Percentiles rank a stretch among this genome's conserved stretches.
phyloP scores from a whole-genome alignment of 2,329 filamentous ascomycete genomes.

The Beauveria australis region DNA sequence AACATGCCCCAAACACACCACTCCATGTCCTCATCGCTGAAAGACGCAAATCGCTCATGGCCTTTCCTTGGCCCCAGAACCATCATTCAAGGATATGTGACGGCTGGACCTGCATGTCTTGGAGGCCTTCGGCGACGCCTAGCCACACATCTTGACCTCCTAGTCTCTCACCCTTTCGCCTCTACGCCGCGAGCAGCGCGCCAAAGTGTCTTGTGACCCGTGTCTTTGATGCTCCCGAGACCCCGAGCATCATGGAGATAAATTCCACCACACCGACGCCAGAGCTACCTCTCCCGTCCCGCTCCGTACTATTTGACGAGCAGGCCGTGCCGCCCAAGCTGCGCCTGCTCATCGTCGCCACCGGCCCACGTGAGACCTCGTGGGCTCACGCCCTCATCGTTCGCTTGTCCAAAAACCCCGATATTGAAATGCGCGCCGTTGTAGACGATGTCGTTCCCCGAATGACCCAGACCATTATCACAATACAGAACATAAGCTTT shows the following conservation, averaged over 20 bases:
- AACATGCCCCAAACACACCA: not conserved
- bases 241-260: not conserved
- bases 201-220: not conserved
- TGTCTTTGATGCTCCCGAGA: not conserved
- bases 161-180: not conserved
- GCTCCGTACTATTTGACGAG: constrained; percentile 30
- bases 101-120: constrained; percentile 24
- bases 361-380: constrained; percentile 55
- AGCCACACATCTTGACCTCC: not conserved
- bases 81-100: constrained; percentile 14
- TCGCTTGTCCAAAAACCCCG: constrained; percentile 55
- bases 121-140: constrained; percentile 18
- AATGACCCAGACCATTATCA: constrained; percentile 54
- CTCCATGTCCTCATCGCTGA: not conserved
- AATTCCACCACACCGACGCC: not conserved
- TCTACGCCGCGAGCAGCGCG: not conserved
- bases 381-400: constrained; percentile 59
- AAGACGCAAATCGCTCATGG: not conserved
- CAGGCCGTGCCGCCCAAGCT: constrained; percentile 36
- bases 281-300: constrained; percentile 24
- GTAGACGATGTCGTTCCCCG: constrained; percentile 58
- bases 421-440: constrained; percentile 53
- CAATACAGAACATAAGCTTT: constrained; percentile 46
- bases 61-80: not conserved
- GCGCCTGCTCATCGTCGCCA: constrained; percentile 56